Conservation (phyloP, 805 yeast species). For the Suhomyces pyralidae region DNA sequence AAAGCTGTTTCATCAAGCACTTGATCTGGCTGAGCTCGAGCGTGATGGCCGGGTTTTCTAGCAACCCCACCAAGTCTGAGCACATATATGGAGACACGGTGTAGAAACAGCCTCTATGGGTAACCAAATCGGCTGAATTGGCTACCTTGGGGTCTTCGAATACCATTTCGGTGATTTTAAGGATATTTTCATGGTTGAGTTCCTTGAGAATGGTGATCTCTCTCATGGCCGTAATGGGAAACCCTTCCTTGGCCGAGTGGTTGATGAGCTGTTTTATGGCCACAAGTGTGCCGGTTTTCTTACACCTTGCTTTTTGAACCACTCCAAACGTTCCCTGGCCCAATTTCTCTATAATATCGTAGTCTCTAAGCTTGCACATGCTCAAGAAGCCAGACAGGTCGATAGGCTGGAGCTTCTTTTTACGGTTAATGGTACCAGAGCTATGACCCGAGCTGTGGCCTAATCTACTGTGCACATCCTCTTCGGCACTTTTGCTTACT, state of each 20-base stretch:
- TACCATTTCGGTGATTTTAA: slow-evolving; percentile 78
- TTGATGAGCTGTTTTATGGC: slow-evolving; percentile 87
- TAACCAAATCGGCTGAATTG: slow-evolving; percentile 31
- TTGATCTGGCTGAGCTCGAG: slow-evolving; percentile 71
- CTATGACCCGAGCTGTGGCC: background rate
- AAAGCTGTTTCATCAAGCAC: slow-evolving; percentile 73
- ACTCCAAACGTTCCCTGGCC: slow-evolving; percentile 58
- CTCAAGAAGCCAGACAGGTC: slow-evolving; percentile 18
- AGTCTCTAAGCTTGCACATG: slow-evolving; percentile 32
- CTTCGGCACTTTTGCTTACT: background rate
- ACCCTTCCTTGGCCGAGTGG: slow-evolving; percentile 73
- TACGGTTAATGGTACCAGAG: background rate
- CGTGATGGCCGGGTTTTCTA: slow-evolving; percentile 70
- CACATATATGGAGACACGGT: slow-evolving; percentile 93
- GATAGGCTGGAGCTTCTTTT: background rate
- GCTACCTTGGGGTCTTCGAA: slow-evolving; percentile 37
- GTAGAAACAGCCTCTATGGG: slow-evolving; percentile 54
- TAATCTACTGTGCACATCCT: background rate
- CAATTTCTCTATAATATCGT: slow-evolving; percentile 33
- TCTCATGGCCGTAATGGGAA: slow-evolving; percentile 92
- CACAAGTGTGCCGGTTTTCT: slow-evolving; percentile 56
- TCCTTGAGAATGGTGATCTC: slow-evolving; percentile 81
- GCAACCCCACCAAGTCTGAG: slow-evolving; percentile 83
- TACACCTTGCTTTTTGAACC: slow-evolving; percentile 72
- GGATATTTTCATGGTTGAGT: slow-evolving; percentile 65